Evolutionary conservation across 495 filamentous ascomycete genomes (phyloP), one percentile per base, ranked within the genome.

Genomic region (Achaetomiella virescens): DNA sequence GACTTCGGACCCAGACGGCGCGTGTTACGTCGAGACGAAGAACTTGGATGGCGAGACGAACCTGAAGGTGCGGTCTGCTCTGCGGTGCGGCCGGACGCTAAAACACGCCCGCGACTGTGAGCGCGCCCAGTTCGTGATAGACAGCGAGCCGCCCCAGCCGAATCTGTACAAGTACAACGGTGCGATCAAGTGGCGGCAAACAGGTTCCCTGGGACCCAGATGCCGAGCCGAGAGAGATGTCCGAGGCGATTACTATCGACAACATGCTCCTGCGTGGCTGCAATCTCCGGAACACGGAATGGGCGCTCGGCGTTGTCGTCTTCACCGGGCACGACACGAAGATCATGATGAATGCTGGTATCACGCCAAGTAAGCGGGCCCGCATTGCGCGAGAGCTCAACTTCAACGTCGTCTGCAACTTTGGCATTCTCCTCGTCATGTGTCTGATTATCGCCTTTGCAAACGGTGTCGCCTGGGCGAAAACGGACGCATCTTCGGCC

Each of bases 1-100:
- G 12, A 97, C 95, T 10, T 97, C 93, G 2, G 93, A 97, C 63
- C 80, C 83, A 4, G 95, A 99, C 64, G 95, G 95, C 36, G 87
- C 91, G 33, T 99, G 95, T 69, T 97, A 97, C 61, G 86, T 97
- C 21, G 95, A 99, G 72, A 99, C 95, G 2, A 99, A 96, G 77
- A 96, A 95, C 64, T 72, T 99, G 69, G 95, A 99, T 64, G 95
- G 95, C 18, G 95, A 99, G 70, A 99, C 95, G 0, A 99, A 99
- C 62, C 74, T 99, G 50, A 99, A 99, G 70, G 89, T 97, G 50
- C 86, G 95, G 21, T 88, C 91, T 56, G 91, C 95, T 18, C 78
- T 97, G 25, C 86, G 92, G 57, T 90, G 89, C 70, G 85, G 91
- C 33, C 86, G 86, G 44, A 76, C 83, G 56, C 79, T 97, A 61